A percentile compares a stretch with the other conserved stretches of the same genome.
These are phyloP conservation scores for Salvia rosmarinus DNA, from an alignment of 257 asterid genomes.

Conservation along the genomic window DNA sequence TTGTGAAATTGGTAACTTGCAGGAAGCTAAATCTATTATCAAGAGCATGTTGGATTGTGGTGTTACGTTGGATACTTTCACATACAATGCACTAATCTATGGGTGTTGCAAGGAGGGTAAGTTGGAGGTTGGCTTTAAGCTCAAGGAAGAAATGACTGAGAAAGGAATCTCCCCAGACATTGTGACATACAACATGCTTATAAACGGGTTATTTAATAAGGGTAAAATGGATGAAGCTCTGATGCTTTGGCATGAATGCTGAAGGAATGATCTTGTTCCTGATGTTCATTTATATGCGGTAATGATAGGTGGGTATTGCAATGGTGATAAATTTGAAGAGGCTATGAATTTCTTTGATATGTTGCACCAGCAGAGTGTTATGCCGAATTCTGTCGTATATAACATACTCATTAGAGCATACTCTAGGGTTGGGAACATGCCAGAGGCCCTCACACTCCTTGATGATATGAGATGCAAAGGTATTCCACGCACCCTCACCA, in stretches of 20 bases:
- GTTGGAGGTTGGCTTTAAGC: constrained; percentile 61
- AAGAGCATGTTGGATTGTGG: constrained; percentile 53
- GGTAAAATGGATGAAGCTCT: constrained; percentile 75
- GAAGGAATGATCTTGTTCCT: constrained; percentile 52
- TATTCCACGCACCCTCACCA: constrained; percentile 52
- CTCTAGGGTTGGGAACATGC: constrained; percentile 52
- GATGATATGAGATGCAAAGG: constrained; percentile 71
- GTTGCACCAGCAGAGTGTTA: constrained; percentile 47
- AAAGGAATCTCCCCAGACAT: constrained; percentile 59
- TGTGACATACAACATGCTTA: constrained; percentile 61
- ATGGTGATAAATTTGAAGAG: constrained; percentile 60
- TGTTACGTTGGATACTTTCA: constrained; percentile 52
- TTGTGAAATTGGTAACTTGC: constrained; percentile 61
- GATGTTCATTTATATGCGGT: constrained; percentile 58
- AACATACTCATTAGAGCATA: constrained; percentile 69
- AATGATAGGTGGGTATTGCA: constrained; percentile 74
- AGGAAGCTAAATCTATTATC: constrained; percentile 56
- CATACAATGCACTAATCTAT: constrained; percentile 74
- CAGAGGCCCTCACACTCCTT: constrained; percentile 58
- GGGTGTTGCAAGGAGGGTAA: constrained; percentile 64
- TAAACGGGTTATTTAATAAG: constrained; percentile 51
- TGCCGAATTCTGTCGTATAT: constrained; percentile 63
- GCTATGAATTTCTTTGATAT: constrained; percentile 55
- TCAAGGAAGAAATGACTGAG: constrained; percentile 74
- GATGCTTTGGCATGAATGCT: constrained; percentile 77